Base-by-base conservation (phyloP, 2,329 filamentous ascomycete species). In the Didymella arachidicola region DNA sequence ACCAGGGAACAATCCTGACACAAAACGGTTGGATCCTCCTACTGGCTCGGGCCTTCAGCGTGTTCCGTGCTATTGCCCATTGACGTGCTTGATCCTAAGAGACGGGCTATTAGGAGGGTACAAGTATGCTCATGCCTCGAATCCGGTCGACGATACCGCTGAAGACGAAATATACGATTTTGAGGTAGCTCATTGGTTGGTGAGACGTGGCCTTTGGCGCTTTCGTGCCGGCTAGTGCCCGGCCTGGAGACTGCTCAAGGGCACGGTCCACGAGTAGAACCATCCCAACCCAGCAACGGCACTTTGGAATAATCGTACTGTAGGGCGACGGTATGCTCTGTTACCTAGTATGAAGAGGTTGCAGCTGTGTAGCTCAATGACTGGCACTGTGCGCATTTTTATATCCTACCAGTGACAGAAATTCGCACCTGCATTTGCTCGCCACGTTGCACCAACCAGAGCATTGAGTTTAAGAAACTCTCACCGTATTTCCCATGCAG, bases 1-100 rank as follows among this genome's bases (percentile, higher is more conserved):
- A 60, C 57, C 57, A 60, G 47, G 51, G 51, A 60, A 48, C 55
- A 48, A 60, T 51, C 57, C 57, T 60, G 57, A 60, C 57, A 56
- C 57, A 50, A 55, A 60, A 60, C 57, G 52, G 51, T 52, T 52
- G 57, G 47, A 34, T 55, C 46, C 47, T 55, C 38, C 46, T 52
- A 56, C 51, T 60, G 57, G 57, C 57, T 56, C 57, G 52, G 42
- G 57, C 52, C 43, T 48, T 50, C 52, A 53, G 47, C 47, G 47
- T 43, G 54, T 60, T 48, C 44, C 45, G 39, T 39, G 50, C 50
- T 16, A 41, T 26, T 26, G 25, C 39, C 38, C 44, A 50, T 29
- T 43, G 41, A 46, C 45, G 26, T 47, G 56, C 51, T 34, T 41
- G n/a, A 26, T 22, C 26, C 30, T 46, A 10, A 26, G 30, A 36